These are phyloP conservation scores for Alternaria hordeiaustralica DNA, from an alignment of 2,329 filamentous ascomycete species.

Conservation along the genomic window DNA sequence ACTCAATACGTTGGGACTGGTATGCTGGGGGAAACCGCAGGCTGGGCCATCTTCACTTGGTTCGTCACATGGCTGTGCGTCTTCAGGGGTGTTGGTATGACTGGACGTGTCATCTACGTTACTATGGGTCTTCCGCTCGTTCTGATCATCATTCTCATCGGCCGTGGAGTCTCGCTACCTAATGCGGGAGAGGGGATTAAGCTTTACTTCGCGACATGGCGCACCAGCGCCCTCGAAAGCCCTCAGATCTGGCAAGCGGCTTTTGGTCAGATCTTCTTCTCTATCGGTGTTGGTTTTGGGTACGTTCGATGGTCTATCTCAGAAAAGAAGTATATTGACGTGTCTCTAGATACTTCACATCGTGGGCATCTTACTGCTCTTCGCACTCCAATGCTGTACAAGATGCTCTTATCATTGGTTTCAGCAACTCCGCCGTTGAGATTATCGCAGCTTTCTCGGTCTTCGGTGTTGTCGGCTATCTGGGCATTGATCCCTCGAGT, in stretches of 20 bases:
- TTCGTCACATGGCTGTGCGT: constrained; percentile 22
- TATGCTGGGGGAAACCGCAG: not conserved
- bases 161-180: constrained; percentile 18
- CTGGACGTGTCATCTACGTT: constrained; percentile 27
- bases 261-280: constrained; percentile 60
- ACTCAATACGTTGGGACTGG: constrained; percentile 1
- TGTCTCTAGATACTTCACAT: not conserved
- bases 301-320: constrained; percentile 50
- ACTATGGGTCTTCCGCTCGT: constrained; percentile 30
- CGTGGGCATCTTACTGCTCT: constrained; percentile 5
- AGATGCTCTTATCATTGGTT: constrained; percentile 60
- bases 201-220: constrained; percentile 18
- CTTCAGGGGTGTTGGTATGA: constrained; percentile 25
- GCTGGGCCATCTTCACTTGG: constrained; percentile 8
- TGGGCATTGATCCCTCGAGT: constrained; percentile 43
- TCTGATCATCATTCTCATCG: constrained; percentile 15
- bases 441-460: constrained; percentile 55
- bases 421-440: constrained; percentile 61
- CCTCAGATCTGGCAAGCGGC: constrained; percentile 63
- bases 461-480: constrained; percentile 61
- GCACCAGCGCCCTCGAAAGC: constrained; percentile 20
- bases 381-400: constrained; percentile 56
- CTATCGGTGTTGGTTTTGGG: constrained; percentile 54
- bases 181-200: constrained; percentile 15
- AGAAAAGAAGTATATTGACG: not conserved